A percentile compares a stretch with the other conserved stretches of the same genome.
Evolutionary conservation across 148 eudicot species (phyloP).

Genomic region (Selenicereus undatus): DNA sequence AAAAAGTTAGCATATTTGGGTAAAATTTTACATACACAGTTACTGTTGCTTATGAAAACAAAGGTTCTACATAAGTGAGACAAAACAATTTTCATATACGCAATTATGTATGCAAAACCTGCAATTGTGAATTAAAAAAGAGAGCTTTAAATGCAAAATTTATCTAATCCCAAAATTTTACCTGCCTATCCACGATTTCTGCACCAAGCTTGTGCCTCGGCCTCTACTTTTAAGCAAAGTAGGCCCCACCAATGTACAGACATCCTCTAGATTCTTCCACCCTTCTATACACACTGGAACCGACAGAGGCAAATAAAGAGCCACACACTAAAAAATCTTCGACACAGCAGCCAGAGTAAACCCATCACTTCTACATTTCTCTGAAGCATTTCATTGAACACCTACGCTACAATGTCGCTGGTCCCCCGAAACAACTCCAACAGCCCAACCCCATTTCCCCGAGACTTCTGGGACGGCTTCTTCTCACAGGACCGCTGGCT

Average conservation of each 20-base stretch:
- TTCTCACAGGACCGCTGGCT: constrained; percentile 14
- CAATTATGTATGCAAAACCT: too few relatives aligned
- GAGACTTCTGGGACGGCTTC: constrained; percentile 30
- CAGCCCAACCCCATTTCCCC: constrained; percentile 25
- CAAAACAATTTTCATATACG: too few relatives aligned
- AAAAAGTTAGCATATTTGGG: too few relatives aligned
- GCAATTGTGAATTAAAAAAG: too few relatives aligned
- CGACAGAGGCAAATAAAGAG: neutral
- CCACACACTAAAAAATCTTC: neutral
- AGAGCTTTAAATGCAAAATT: too few relatives aligned
- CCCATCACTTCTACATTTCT: neutral
- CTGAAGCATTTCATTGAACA: constrained; percentile 16
- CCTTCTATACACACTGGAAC: neutral
- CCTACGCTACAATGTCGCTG: constrained; percentile 24
- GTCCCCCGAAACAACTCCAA: constrained; percentile 26
- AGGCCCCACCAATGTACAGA: neutral
- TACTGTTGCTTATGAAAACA: too few relatives aligned
- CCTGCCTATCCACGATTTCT: too few relatives aligned
- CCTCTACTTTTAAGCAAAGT: neutral
- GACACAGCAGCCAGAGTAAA: neutral
- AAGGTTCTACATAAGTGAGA: too few relatives aligned
- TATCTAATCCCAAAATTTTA: too few relatives aligned
- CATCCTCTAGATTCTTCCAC: constrained; percentile 16
- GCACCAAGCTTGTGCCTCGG: neutral
- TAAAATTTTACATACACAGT: too few relatives aligned